Conservation (phyloP, 2,329 filamentous ascomycete species). For the Coniochaeta sp. region DNA sequence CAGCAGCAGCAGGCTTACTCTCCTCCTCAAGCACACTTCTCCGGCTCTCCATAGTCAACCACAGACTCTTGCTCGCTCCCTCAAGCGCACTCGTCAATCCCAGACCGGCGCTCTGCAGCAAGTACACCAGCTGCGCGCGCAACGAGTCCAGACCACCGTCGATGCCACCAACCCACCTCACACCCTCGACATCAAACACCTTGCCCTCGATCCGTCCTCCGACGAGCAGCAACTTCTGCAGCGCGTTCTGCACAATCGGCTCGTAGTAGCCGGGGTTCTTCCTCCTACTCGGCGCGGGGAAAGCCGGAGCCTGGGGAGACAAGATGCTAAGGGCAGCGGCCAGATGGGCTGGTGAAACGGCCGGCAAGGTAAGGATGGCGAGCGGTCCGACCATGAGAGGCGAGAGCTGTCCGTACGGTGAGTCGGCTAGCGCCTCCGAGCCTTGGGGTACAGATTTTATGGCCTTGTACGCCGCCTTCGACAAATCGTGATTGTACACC, state of each 20-base stretch:
- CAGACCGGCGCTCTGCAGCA: slow-evolving; percentile 75
- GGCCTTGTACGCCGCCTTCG: slow-evolving; percentile 42
- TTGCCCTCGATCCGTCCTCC: slow-evolving; percentile 82
- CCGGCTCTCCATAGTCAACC: slow-evolving; percentile 80
- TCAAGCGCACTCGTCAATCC: slow-evolving; percentile 74
- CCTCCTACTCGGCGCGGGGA: slow-evolving; percentile 70
- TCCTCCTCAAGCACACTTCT: slow-evolving; percentile 76
- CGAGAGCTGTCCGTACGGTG: slow-evolving; percentile 52
- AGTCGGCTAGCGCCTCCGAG: slow-evolving; percentile 25
- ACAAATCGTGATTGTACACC: slow-evolving; percentile 44
- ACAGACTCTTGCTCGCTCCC: slow-evolving; percentile 72
- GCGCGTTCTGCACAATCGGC: slow-evolving; percentile 65
- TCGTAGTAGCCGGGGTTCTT: slow-evolving; percentile 79
- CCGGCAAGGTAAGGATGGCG: slow-evolving; percentile 72
- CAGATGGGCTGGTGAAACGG: slow-evolving; percentile 76
- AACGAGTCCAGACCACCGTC: slow-evolving; percentile 75
- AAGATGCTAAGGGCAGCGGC: slow-evolving; percentile 75
- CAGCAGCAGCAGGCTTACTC: slow-evolving; percentile 24
- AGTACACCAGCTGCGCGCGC: slow-evolving; percentile 69
- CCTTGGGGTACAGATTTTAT: slow-evolving; percentile 28
- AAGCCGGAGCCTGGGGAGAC: slow-evolving; percentile 61
- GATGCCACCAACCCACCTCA: slow-evolving; percentile 64
- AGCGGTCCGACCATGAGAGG: slow-evolving; percentile 77
- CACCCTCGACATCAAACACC: slow-evolving; percentile 69
- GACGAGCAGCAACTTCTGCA: slow-evolving; percentile 82